Evolutionary conservation across 768 basidiomycete species (phyloP).

Genomic region (Boletus vinaceobasis): DNA sequence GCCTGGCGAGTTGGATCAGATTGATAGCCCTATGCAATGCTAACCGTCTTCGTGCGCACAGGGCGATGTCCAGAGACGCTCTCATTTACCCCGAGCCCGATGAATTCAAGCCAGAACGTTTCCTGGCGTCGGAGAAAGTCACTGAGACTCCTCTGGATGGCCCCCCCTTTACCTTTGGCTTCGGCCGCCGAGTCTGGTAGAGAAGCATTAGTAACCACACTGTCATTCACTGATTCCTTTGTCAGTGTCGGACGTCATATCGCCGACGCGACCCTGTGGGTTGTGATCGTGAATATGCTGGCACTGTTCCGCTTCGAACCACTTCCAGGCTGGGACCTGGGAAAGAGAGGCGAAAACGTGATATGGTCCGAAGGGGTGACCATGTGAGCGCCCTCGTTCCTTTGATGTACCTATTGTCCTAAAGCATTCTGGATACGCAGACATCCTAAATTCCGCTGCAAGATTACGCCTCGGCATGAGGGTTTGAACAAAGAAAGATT

Average conservation of each 20-base stretch:
- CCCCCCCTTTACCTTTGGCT: slow-evolving; percentile 14
- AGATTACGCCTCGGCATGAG: neutral
- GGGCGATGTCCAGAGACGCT: slow-evolving; percentile 34
- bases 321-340: neutral
- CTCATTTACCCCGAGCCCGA: slow-evolving; percentile 32
- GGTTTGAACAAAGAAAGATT: neutral
- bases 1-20: neutral
- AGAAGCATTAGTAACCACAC: neutral
- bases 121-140: slow-evolving; percentile 5
- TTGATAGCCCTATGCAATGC: no score
- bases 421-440: neutral
- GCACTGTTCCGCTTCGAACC: slow-evolving; percentile 7
- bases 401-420: neutral
- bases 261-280: slow-evolving; percentile 35
- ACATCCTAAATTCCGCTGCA: neutral
- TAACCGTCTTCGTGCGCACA: slow-evolving; percentile 1
- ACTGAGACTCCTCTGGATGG: neutral
- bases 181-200: slow-evolving; percentile 40
- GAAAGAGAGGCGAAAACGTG: slow-evolving; percentile 3
- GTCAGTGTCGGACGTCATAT: slow-evolving; percentile 38
- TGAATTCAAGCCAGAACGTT: slow-evolving; percentile 34
- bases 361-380: slow-evolving; percentile 11
- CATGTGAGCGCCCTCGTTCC: neutral
- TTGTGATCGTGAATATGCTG: slow-evolving; percentile 7
- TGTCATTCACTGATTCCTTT: neutral